These are phyloP conservation scores for Penicillium pulvis DNA, from an alignment of 495 filamentous ascomycete genomes.

Conservation along the genomic window DNA sequence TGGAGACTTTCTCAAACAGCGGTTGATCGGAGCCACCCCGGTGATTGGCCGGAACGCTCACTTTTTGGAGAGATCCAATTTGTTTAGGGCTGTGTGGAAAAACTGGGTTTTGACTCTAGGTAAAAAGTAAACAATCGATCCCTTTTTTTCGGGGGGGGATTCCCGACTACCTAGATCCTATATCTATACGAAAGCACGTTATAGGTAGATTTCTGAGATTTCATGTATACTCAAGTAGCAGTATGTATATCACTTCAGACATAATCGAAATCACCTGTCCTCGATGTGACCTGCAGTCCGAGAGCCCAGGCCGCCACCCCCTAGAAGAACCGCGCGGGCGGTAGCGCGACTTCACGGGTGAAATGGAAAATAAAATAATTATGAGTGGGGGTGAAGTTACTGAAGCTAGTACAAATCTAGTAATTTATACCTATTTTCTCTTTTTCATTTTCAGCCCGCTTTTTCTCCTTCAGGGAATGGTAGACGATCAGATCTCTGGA, in stretches of 20 bases:
- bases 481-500: conserved; percentile 13
- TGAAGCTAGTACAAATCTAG: not conserved
- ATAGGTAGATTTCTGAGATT: not conserved
- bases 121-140: not conserved
- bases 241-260: not conserved
- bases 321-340: conserved; percentile 36
- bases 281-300: conserved; percentile 10
- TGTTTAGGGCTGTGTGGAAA: conserved; percentile 10
- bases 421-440: conserved; percentile 14
- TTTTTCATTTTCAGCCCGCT: conserved; percentile 8
- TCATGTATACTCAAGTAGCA: not conserved
- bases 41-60: conserved; percentile 12
- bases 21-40: conserved; percentile 1
- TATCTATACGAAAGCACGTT: not conserved
- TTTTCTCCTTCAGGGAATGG: not conserved
- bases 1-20: conserved; percentile 10
- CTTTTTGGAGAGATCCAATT: conserved; percentile 17
- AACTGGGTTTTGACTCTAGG: conserved; percentile 1
- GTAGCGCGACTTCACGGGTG: conserved; percentile 33
- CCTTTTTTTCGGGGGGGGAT: not conserved
- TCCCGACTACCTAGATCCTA: not conserved
- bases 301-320: conserved; percentile 37
- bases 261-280: conserved; percentile 15
- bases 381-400: conserved; percentile 6
- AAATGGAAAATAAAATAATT: conserved; percentile 6